Percentiles rank a stretch among this genome's conserved stretches.
Conservation (phyloP, 495 filamentous ascomycete genomes). For the Trichoderma gamsii region DNA sequence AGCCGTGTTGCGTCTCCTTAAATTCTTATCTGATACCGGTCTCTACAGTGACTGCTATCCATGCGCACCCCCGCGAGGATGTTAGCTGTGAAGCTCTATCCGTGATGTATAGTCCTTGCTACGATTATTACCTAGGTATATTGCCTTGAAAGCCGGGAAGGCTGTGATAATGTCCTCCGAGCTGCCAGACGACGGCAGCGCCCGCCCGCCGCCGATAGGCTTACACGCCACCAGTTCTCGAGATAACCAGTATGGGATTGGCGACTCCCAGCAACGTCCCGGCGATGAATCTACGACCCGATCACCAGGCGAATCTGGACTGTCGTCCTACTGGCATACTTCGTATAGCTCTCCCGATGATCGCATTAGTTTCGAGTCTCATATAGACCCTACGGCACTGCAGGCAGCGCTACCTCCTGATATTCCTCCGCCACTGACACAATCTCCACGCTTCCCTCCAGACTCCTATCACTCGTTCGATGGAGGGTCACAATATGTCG, state of each 20-base stretch:
- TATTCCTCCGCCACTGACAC: constrained; percentile 24
- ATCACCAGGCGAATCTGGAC: neutral
- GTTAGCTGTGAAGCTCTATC: neutral
- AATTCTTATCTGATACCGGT: neutral
- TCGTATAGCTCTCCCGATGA: constrained; percentile 5
- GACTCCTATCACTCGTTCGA: constrained; percentile 19
- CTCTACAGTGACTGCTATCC: neutral
- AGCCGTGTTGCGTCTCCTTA: neutral
- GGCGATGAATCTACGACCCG: neutral
- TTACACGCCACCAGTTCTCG: neutral
- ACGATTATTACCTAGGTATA: neutral
- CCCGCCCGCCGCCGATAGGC: neutral
- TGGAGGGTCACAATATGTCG: constrained; percentile 30
- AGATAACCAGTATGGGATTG: neutral
- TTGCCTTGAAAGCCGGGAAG: neutral
- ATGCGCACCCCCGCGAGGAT: neutral
- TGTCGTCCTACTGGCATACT: constrained; percentile 2
- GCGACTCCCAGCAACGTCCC: neutral
- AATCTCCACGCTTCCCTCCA: constrained; percentile 18
- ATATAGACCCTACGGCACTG: constrained; percentile 40
- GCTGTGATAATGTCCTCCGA: constrained; percentile 2
- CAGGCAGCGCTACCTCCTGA: constrained; percentile 45
- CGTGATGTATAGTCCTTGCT: neutral
- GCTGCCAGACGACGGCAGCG: neutral
- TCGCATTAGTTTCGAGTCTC: constrained; percentile 28